These are phyloP conservation scores for Exophiala mesophila DNA, from an alignment of 2,329 filamentous ascomycete species.

Conservation along the genomic window DNA sequence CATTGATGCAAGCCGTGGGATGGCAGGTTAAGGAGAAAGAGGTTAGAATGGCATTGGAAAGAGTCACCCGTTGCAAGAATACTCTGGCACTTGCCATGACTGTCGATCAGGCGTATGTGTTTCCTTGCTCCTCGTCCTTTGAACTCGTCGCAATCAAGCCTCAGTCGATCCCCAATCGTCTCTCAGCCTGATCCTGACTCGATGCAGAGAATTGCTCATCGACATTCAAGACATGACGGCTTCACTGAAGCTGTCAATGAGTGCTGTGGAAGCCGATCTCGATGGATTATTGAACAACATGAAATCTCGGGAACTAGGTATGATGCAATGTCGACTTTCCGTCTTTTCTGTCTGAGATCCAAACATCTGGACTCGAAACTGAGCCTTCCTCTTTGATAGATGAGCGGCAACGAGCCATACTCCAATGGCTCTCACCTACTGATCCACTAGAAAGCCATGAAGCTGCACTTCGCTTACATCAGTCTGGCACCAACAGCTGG, in stretches of 20 bases:
- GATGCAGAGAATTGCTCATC: conserved; percentile 2
- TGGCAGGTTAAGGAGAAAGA: conserved; percentile 4
- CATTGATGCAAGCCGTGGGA: not conserved
- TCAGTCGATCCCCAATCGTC: no score
- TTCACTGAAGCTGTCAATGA: not conserved
- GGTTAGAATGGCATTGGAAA: not conserved
- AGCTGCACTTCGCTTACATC: conserved; percentile 1
- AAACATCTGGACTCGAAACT: no score
- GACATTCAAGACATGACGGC: conserved; percentile 2
- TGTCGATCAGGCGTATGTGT: not conserved
- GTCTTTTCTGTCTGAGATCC: no score
- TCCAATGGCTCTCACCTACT: not conserved
- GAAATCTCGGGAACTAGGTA: not conserved
- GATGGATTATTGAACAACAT: not conserved
- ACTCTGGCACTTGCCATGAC: conserved; percentile 2
- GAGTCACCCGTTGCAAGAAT: conserved; percentile 1
- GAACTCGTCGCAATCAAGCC: no score
- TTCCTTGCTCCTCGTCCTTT: no score
- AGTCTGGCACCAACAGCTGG: conserved; percentile 3
- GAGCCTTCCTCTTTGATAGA: not conserved
- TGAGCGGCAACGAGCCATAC: not conserved
- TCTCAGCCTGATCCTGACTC: no score
- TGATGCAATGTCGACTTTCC: no score
- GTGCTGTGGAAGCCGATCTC: not conserved
- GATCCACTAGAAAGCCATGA: conserved; percentile 1